Evolutionary conservation across 306 rosid species (phyloP).

Genomic region (Vigna angularis): DNA sequence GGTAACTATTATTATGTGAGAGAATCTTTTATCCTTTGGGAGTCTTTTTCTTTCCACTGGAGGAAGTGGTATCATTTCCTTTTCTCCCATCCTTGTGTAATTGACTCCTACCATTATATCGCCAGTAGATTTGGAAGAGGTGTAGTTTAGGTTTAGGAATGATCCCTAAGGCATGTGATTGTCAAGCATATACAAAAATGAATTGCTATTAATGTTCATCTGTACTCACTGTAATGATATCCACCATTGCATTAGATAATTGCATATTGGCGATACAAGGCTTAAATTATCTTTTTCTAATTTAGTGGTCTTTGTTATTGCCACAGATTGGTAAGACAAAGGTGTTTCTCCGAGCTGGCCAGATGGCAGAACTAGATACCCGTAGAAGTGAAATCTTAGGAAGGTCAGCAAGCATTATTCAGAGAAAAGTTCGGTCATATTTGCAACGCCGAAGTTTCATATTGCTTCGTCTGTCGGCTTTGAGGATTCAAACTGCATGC

Average conservation of each 20-base stretch:
- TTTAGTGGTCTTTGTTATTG: slow-evolving; percentile 38
- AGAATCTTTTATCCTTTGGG: slow-evolving; percentile 6
- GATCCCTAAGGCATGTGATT: slow-evolving; percentile 8
- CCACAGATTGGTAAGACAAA: slow-evolving; percentile 86
- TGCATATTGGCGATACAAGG: slow-evolving; percentile 12
- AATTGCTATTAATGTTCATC: slow-evolving; percentile 13
- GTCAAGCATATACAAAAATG: neutral
- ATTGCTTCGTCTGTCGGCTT: slow-evolving; percentile 61
- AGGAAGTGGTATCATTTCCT: neutral
- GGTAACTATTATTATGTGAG: slow-evolving; percentile 54
- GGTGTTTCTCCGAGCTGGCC: slow-evolving; percentile 91
- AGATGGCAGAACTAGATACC: slow-evolving; percentile 87
- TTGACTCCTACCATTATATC: neutral
- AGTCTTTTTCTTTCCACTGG: slow-evolving; percentile 5
- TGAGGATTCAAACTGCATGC: slow-evolving; percentile 72
- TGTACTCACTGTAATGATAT: slow-evolving; percentile 24
- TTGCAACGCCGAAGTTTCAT: slow-evolving; percentile 69
- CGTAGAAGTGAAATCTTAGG: slow-evolving; percentile 83
- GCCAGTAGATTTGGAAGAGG: slow-evolving; percentile 9
- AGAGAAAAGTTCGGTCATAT: slow-evolving; percentile 76
- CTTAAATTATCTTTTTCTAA: slow-evolving; percentile 7
- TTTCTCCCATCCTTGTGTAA: neutral
- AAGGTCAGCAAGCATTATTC: slow-evolving; percentile 84
- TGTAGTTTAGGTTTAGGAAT: slow-evolving; percentile 14
- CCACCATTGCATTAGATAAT: slow-evolving; percentile 13